phyloP scores from a whole-genome alignment of 2,329 filamentous ascomycete genomes.

The Chalara sp. region DNA sequence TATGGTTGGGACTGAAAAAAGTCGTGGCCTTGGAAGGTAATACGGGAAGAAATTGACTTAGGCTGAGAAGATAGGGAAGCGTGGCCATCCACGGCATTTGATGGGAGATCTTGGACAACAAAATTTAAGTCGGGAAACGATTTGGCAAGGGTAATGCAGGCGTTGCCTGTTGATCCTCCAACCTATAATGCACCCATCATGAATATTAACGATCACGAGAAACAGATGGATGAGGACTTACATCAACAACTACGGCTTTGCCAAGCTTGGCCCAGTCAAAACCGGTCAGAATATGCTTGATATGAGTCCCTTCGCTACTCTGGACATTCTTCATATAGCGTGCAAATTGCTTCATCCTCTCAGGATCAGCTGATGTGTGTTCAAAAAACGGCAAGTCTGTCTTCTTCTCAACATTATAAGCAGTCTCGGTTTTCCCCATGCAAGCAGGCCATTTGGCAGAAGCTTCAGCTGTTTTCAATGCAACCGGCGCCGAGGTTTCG shows the following conservation, averaged over 20 bases:
- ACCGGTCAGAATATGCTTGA: slow-evolving; percentile 29
- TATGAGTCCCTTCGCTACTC: slow-evolving; percentile 23
- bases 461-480: slow-evolving; percentile 19
- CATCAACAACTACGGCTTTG: slow-evolving; percentile 28
- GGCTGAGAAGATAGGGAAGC: slow-evolving; percentile 4
- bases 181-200: slow-evolving; percentile 1
- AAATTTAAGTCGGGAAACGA: slow-evolving; percentile 25
- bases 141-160: slow-evolving; percentile 26
- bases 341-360: slow-evolving; percentile 23
- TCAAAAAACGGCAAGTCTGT: slow-evolving; percentile 25
- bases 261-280: slow-evolving; percentile 32
- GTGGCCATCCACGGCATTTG: slow-evolving; percentile 9
- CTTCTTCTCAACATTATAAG: slow-evolving; percentile 17
- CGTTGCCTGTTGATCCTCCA: slow-evolving; percentile 30
- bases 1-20: slow-evolving; percentile 21
- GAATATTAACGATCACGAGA: neutral
- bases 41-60: slow-evolving; percentile 6
- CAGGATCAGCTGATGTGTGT: slow-evolving; percentile 20
- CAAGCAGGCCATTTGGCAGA: slow-evolving; percentile 22
- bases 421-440: slow-evolving; percentile 17
- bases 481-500: slow-evolving; percentile 20
- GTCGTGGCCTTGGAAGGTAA: slow-evolving; percentile 17
- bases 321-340: slow-evolving; percentile 27
- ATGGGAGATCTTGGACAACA: slow-evolving; percentile 25
- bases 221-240: slow-evolving; percentile 1